Percentiles rank a stretch among this genome's conserved stretches.
These are phyloP conservation scores for Yamadazyma pseudoaaseri DNA, from an alignment of 1,139 yeast genomes.

Conservation along the genomic window DNA sequence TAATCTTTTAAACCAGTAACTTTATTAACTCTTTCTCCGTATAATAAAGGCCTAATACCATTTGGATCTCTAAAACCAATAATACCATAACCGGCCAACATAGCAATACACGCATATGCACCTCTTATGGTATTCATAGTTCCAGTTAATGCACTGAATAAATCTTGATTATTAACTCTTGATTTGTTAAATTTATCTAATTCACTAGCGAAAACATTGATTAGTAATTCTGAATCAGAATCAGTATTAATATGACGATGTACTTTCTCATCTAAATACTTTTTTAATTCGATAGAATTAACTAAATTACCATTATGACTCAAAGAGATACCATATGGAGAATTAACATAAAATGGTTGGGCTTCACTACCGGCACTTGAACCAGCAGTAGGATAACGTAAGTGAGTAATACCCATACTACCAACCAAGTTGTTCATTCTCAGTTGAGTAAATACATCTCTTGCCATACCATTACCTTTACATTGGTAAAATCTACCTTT, in stretches of 20 bases:
- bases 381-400: conserved; percentile 99
- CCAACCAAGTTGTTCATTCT: conserved; percentile 83
- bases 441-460: conserved; percentile 88
- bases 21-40: conserved; percentile 73
- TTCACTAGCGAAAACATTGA: conserved; percentile 89
- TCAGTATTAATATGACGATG: conserved; percentile 98
- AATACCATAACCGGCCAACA: conserved; percentile 94
- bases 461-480: conserved; percentile 98
- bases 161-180: conserved; percentile 88
- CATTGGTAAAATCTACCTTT: conserved; percentile 95
- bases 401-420: conserved; percentile 92
- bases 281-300: conserved; percentile 73
- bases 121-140: conserved; percentile 83
- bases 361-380: conserved; percentile 96
- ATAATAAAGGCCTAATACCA: conserved; percentile 88
- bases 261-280: conserved; percentile 85
- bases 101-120: conserved; percentile 92
- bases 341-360: conserved; percentile 96
- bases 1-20: conserved; percentile 77
- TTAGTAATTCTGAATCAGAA: conserved; percentile 86
- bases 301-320: conserved; percentile 95
- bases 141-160: conserved; percentile 81
- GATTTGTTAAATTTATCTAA: conserved; percentile 89
- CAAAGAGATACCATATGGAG: conserved; percentile 90
- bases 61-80: conserved; percentile 97